Evolutionary conservation across 2,329 filamentous ascomycete genomes (phyloP), one percentile per base, ranked within the genome.

Genomic region (Exophiala aquamarina): DNA sequence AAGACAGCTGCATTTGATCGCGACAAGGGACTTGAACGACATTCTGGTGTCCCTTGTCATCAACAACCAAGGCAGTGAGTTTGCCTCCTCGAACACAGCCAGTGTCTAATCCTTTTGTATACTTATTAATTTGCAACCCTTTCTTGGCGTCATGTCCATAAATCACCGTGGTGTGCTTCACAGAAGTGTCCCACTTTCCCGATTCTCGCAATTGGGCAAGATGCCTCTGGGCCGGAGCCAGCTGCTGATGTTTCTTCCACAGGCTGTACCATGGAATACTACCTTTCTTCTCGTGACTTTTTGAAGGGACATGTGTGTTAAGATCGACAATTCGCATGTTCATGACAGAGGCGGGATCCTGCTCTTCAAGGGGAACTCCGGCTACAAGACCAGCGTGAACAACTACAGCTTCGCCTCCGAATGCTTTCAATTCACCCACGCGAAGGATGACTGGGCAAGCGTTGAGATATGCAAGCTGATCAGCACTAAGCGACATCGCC

Each of bases 311-410:
- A 49, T 81, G 76, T 9, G 80, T 83, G 9, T 75, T 69, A 14
- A 83, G 76, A 57, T 87, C 76, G 44, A 95, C 79, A 5, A 83
- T 87, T 47, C 90, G 83, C 88, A 98, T 94, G 63, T 89, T 93
- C 90, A 96, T 96, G 32, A 87, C 86, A 41, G 86, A 84, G 66
- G 81, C 83, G 0, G 90, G 86, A 65, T 96, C 81, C 59, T 86
- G 92, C 41, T 78, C 72, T 36, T 84, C 74, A 11, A 95, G 73
- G 1, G 78, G 66, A 1, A 95, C 70, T 4, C 83, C 86, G 0
- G 92, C 89, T 0, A 93, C 83, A 2, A 97, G 75, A 1, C 93
- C 93, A 0, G 82, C 92, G 70, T 97, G 93, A 5, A 91, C 92
- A 41, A 90, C 84, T 4, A 85, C 75, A 15, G 52, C 45, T 3